Evolutionary conservation across 495 filamentous ascomycete species (phyloP).

Genomic region (Neurospora tetrasperma): DNA sequence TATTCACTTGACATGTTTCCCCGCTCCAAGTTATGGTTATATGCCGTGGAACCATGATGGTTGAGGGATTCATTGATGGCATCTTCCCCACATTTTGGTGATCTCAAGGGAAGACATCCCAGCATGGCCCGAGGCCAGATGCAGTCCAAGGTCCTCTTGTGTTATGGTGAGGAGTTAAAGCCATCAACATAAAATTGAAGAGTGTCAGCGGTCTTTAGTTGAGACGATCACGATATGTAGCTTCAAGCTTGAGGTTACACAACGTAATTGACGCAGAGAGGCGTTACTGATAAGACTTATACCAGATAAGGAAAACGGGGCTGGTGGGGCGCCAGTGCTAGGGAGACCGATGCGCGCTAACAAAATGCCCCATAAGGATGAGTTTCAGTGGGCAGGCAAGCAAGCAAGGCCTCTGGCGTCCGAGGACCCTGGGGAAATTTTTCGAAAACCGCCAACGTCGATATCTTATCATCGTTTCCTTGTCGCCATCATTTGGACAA

Average conservation of each 20-base stretch:
- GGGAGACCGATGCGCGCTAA: background rate
- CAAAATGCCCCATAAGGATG: background rate
- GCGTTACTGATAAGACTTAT: background rate
- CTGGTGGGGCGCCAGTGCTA: background rate
- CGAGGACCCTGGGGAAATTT: conserved; percentile 4
- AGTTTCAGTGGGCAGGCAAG: background rate
- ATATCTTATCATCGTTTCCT: background rate
- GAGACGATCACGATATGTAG: background rate
- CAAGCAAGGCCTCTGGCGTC: background rate
- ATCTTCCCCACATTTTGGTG: background rate
- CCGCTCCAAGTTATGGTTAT: background rate
- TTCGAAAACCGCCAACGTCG: background rate
- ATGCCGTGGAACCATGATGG: background rate
- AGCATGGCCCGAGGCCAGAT: background rate
- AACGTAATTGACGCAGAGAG: background rate
- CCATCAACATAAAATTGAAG: background rate
- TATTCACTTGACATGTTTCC: background rate
- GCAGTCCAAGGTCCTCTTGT: background rate
- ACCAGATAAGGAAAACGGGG: background rate
- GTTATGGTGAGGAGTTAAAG: background rate
- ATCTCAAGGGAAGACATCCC: background rate
- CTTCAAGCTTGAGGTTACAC: background rate
- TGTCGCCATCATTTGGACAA: background rate
- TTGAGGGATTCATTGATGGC: background rate
- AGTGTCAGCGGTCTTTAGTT: background rate